Percentiles rank a stretch among this genome's conserved stretches.
These are phyloP conservation scores for Tetrahymena malaccensis DNA, from an alignment of 73 alveolate species.

Conservation along the genomic window DNA sequence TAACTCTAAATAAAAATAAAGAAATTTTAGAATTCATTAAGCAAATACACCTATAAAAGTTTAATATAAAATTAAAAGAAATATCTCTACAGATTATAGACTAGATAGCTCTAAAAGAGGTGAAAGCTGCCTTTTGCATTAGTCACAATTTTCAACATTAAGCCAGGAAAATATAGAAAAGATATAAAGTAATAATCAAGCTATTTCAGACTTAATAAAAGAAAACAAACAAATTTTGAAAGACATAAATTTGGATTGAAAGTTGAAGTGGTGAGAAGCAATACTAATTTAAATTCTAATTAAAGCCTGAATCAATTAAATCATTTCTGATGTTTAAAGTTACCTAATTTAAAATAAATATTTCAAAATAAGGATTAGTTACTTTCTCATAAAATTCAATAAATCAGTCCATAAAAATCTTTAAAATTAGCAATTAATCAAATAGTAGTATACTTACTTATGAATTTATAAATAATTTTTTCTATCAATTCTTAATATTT, in stretches of 20 bases:
- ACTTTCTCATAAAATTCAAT: too few species aligned
- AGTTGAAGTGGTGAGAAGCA: background rate
- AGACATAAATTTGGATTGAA: background rate
- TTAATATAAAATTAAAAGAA: background rate
- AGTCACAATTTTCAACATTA: background rate
- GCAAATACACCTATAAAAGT: background rate
- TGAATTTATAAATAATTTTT: too few species aligned
- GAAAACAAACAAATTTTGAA: background rate
- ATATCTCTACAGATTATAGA: background rate
- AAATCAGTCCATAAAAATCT: too few species aligned
- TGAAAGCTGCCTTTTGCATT: background rate
- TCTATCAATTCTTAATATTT: too few species aligned
- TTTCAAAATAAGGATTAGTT: too few species aligned
- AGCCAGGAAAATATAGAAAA: background rate
- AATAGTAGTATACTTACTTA: too few species aligned
- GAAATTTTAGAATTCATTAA: background rate
- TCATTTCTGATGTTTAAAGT: too few species aligned
- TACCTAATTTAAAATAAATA: too few species aligned
- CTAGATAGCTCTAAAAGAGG: background rate
- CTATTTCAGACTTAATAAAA: background rate
- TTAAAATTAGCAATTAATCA: too few species aligned
- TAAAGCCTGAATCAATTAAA: too few species aligned
- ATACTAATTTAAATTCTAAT: too few species aligned
- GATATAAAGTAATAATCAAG: background rate
- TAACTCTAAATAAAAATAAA: background rate